Percentiles rank a stretch among this genome's conserved stretches.
phyloP scores from a whole-genome alignment of 2,329 filamentous ascomycete genomes.

The Colletotrichum australisinense region DNA sequence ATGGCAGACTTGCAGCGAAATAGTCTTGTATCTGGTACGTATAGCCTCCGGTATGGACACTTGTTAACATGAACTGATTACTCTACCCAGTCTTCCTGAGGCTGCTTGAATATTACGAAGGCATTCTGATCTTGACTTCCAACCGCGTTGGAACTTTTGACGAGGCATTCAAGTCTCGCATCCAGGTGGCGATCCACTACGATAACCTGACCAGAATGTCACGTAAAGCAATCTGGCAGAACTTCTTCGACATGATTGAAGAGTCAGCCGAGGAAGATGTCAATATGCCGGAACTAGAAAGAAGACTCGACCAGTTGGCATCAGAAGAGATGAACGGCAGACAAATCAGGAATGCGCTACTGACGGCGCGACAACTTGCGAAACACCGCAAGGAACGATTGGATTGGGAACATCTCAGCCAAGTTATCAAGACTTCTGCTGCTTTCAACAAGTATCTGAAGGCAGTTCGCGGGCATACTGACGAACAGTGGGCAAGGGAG shows the following conservation, averaged over 20 bases:
- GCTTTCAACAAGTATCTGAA: slow-evolving; percentile 38
- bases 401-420: slow-evolving; percentile 37
- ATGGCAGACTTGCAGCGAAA: slow-evolving; percentile 70
- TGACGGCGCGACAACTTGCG: slow-evolving; percentile 42
- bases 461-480: slow-evolving; percentile 34
- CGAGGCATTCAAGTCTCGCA: slow-evolving; percentile 50
- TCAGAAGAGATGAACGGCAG: slow-evolving; percentile 51
- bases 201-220: slow-evolving; percentile 39
- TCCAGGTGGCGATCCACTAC: slow-evolving; percentile 48
- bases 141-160: slow-evolving; percentile 50
- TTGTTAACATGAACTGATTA: too few relatives aligned
- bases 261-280: neutral
- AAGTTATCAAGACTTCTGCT: slow-evolving; percentile 37
- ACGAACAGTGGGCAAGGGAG: slow-evolving; percentile 35
- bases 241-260: slow-evolving; percentile 40
- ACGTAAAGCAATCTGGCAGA: slow-evolving; percentile 44
- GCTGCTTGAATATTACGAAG: slow-evolving; percentile 48
- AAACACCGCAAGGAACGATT: slow-evolving; percentile 33
- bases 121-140: slow-evolving; percentile 50
- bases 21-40: slow-evolving; percentile 39
- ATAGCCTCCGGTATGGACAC: neutral
- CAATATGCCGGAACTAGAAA: neutral
- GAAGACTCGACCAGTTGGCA: slow-evolving; percentile 44
- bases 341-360: slow-evolving; percentile 53
- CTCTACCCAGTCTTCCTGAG: slow-evolving; percentile 45